Percentiles rank a stretch among this genome's conserved stretches.
phyloP scores from a whole-genome alignment of 2,329 filamentous ascomycete genomes.

The Rhynchosporium agropyri region DNA sequence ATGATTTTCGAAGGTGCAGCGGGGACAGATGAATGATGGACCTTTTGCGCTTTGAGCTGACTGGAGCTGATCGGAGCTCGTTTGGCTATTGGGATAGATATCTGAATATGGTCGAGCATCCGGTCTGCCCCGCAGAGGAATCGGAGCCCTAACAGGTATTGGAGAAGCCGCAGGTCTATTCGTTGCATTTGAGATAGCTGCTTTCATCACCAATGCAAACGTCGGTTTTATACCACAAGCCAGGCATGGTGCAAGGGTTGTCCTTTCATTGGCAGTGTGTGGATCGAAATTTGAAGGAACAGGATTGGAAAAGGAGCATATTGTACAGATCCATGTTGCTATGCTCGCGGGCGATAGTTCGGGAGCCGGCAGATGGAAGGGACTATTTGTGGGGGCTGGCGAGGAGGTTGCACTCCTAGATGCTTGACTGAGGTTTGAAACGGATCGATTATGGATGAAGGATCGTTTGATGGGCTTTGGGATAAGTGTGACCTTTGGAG shows the following conservation, averaged over 20 bases:
- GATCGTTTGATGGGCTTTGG: slow-evolving; percentile 76
- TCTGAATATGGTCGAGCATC: slow-evolving; percentile 36
- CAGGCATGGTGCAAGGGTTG: slow-evolving; percentile 81
- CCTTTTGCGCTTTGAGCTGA: slow-evolving; percentile 37
- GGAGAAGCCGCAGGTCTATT: slow-evolving; percentile 49
- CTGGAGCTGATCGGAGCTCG: not conserved
- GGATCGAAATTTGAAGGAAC: slow-evolving; percentile 94
- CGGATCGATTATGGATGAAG: slow-evolving; percentile 57
- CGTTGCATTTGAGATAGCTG: slow-evolving; percentile 75
- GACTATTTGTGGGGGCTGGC: slow-evolving; percentile 50
- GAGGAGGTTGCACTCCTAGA: slow-evolving; percentile 52
- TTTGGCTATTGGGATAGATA: slow-evolving; percentile 21
- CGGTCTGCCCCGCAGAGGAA: slow-evolving; percentile 38
- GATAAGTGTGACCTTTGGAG: slow-evolving; percentile 85
- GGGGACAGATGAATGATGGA: slow-evolving; percentile 67
- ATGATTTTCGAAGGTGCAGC: slow-evolving; percentile 94
- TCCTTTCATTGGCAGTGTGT: slow-evolving; percentile 75
- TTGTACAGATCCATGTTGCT: slow-evolving; percentile 93
- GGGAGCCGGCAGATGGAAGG: slow-evolving; percentile 48
- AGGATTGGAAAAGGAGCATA: slow-evolving; percentile 93
- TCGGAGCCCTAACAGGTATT: slow-evolving; percentile 37
- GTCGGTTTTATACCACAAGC: slow-evolving; percentile 94
- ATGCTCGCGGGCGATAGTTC: slow-evolving; percentile 55
- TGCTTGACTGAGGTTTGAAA: slow-evolving; percentile 50
- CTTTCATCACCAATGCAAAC: slow-evolving; percentile 80